A percentile compares a stretch with the other conserved stretches of the same genome.
phyloP scores from a whole-genome alignment of 768 basidiomycete genomes.

The Lentinula sp. region DNA sequence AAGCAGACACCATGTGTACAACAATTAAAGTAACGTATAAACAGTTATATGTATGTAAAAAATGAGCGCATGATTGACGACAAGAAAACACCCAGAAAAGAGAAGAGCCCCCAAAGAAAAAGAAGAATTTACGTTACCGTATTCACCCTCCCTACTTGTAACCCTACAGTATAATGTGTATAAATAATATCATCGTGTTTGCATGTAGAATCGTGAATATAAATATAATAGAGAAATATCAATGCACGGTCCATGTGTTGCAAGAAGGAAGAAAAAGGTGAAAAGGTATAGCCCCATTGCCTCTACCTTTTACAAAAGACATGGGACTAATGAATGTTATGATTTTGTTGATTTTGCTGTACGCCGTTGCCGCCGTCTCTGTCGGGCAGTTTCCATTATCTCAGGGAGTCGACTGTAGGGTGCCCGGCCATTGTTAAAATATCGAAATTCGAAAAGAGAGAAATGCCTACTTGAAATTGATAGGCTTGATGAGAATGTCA shows the following conservation, averaged over 20 bases:
- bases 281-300: not conserved
- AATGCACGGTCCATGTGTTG: too few relatives aligned
- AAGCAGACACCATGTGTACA: too few relatives aligned
- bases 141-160: too few relatives aligned
- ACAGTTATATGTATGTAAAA: not conserved
- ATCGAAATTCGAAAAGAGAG: not conserved
- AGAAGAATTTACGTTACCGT: too few relatives aligned
- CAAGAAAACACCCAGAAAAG: not conserved
- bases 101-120: not conserved
- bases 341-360: not conserved
- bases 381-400: not conserved
- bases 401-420: not conserved
- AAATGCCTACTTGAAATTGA: slow-evolving; percentile 15
- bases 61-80: too few relatives aligned
- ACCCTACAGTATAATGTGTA: too few relatives aligned
- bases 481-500: slow-evolving; percentile 16
- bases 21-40: not conserved
- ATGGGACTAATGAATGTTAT: not conserved
- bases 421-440: not conserved
- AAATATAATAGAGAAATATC: too few relatives aligned
- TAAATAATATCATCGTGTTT: too few relatives aligned
- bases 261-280: not conserved
- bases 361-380: not conserved
- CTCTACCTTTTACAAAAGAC: not conserved
- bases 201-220: too few relatives aligned